Evolutionary conservation across 345 rosid genomes (phyloP), one percentile per base, ranked within the genome.

Genomic region (Cochlearia excelsa): DNA sequence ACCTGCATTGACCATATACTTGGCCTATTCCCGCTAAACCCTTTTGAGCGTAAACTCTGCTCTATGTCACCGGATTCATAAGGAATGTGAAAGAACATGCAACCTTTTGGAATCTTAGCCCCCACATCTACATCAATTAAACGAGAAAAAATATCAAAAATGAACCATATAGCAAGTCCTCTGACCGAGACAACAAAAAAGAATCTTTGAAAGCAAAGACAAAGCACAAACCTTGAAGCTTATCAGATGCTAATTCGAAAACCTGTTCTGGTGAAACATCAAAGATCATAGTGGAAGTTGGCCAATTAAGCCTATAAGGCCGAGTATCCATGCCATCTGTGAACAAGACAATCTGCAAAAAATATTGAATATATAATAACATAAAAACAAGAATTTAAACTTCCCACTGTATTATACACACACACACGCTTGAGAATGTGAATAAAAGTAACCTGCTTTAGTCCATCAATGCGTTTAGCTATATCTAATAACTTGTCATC

Each of bases 281-380:
- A 71, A 81, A 92, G 57, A 88, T 82, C 47, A 88, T 66, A 68
- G 96, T 83, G 1, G 95, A 88, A 67, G 79, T 65, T 55, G 91
- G 96, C 96, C 98, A 92, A 16, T 77, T 82, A 48, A 92, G 93
- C 73, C 98, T 78, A 64, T 81, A 92, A 10, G 96, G 95, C 39
- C 95, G 78, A 77, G 98, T 92, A 63, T 84, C 96, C 96, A 88
- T 84, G 6, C 98, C 98, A 76, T 92, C 93, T 9, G 93, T 78
- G 59, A 92, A 74, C 68, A 92, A 65, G 61, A 92, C 95, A 78
- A 88, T 89, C 98, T 88, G 81, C 77, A 80, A 56, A 23, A 69
- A 30, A 1, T 16, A 16, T 16, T 16, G 23, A 16, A 16, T 16
- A 16, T 16, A 16, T 16, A 16, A 16, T 16, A 16, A 16, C 23